Conservation (phyloP, 2,329 filamentous ascomycete species). For the Aspergillus phoenicis region DNA sequence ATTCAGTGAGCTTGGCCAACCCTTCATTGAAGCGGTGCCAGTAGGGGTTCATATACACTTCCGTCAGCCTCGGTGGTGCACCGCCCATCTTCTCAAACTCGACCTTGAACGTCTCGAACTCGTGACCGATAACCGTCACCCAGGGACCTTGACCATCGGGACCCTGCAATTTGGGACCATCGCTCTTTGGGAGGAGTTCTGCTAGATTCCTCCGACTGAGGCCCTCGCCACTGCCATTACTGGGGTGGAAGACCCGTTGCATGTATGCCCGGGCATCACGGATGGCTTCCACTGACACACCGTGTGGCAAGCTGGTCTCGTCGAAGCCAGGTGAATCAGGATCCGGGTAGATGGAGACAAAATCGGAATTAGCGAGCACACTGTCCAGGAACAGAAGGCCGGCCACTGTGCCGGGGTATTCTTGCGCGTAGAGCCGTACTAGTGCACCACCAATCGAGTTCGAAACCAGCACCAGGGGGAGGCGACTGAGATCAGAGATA, state of each 20-base stretch:
- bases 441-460: constrained; percentile 58
- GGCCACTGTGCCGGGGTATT: constrained; percentile 48
- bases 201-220: constrained; percentile 52
- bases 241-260: constrained; percentile 50
- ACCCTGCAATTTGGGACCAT: constrained; percentile 45
- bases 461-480: constrained; percentile 49
- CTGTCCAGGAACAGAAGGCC: constrained; percentile 59
- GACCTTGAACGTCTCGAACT: constrained; percentile 55
- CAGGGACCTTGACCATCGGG: constrained; percentile 40
- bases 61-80: constrained; percentile 43
- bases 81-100: constrained; percentile 43
- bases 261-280: constrained; percentile 38
- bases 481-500: constrained; percentile 14
- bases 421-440: constrained; percentile 54
- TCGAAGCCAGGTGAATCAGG: constrained; percentile 55
- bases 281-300: constrained; percentile 39
- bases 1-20: constrained; percentile 48
- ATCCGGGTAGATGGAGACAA: constrained; percentile 58
- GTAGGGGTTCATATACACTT: constrained; percentile 55
- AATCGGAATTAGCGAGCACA: constrained; percentile 60
- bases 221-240: constrained; percentile 53
- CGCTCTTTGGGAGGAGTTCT: constrained; percentile 47
- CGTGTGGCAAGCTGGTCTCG: constrained; percentile 42
- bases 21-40: constrained; percentile 60
- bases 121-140: constrained; percentile 57